Evolutionary conservation across 1,139 yeast species (phyloP).

Genomic region (Blastobotrys buckinghamii): DNA sequence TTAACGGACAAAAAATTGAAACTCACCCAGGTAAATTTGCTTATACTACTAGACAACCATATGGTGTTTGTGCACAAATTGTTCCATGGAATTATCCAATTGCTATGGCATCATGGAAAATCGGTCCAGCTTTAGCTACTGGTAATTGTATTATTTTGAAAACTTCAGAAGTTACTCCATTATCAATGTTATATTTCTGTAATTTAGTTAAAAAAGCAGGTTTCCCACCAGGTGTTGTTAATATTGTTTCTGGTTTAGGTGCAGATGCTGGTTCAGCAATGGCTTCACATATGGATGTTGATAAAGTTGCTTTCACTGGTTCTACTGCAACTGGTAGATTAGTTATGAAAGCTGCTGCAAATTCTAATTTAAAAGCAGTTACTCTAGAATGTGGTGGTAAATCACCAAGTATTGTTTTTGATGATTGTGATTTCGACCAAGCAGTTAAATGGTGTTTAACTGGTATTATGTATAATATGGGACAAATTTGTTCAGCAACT

Average conservation of each 20-base stretch:
- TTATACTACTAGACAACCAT: slow-evolving; percentile 63
- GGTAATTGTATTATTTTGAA: slow-evolving; percentile 73
- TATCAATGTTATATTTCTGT: slow-evolving; percentile 65
- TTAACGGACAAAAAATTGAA: slow-evolving; percentile 63
- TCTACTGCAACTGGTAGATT: slow-evolving; percentile 70
- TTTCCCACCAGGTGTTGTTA: slow-evolving; percentile 73
- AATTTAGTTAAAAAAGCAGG: slow-evolving; percentile 62
- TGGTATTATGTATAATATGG: slow-evolving; percentile 73
- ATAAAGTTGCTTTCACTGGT: slow-evolving; percentile 80
- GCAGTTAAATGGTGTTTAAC: slow-evolving; percentile 54
- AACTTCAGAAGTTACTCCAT: slow-evolving; percentile 74
- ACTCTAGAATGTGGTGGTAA: slow-evolving; percentile 85
- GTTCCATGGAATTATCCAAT: slow-evolving; percentile 91
- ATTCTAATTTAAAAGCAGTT: slow-evolving; percentile 65
- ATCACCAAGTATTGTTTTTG: slow-evolving; percentile 71
- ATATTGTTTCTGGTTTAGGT: slow-evolving; percentile 72
- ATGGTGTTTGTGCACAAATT: slow-evolving; percentile 84
- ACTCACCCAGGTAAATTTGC: slow-evolving; percentile 55
- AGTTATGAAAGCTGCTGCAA: slow-evolving; percentile 64
- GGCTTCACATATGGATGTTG: slow-evolving; percentile 59
- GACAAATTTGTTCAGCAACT: slow-evolving; percentile 85
- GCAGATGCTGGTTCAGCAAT: slow-evolving; percentile 68
- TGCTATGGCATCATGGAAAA: slow-evolving; percentile 66
- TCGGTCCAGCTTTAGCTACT: slow-evolving; percentile 76
- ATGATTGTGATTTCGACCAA: slow-evolving; percentile 60